Evolutionary conservation across 305 asterid species (phyloP), one percentile per base, ranked within the genome.

Genomic region (Stenogyne calaminthoides): DNA sequence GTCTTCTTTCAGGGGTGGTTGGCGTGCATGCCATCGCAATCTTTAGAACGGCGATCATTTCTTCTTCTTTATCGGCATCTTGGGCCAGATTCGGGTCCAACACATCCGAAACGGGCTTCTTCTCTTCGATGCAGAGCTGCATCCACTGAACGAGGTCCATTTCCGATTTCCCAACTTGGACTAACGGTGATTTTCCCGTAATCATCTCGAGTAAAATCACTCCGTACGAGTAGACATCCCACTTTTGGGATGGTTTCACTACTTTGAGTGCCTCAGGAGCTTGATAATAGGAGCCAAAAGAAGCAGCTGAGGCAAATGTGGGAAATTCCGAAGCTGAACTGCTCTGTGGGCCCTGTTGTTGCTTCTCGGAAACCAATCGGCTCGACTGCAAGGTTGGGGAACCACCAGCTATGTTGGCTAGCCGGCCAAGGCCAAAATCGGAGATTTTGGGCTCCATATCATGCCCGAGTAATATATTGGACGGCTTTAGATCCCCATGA

Each of bases 141-240:
- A 91, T 87, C 98, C 97, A 91, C 7, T 69, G 83, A 40, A 88
- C 96, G 2, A 91, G 89, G 63, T 87, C 94, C 72, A 89, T 81
- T 73, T 91, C 98, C 0, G 84, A 64, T 37, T 77, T 40, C 8
- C 94, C 96, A 9, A 86, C 86, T 78, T 77, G 97, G 65, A 91
- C 85, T 2, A 88, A 20, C 0, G 96, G 89, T 88, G 80, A 39
- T 65, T 79, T 86, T 10, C 98, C 97, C 0, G 96, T 91, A 15
- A 91, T 80, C 87, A 93, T 87, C 70, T 91, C 98, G 12, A 93
- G 87, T 51, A 91, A 67, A 55, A 93, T 84, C 71, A 88, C 85
- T 7, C 98, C 98, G 1, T 81, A 93, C 0, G 98, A 91, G 81
- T 88, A 93, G 69, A 91, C 76, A 59, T 93, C 98, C 98, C 98